Percentiles rank a stretch among this genome's conserved stretches.
Evolutionary conservation across 2,329 filamentous ascomycete genomes (phyloP).

Genomic region (Rachicladosporium sp.): DNA sequence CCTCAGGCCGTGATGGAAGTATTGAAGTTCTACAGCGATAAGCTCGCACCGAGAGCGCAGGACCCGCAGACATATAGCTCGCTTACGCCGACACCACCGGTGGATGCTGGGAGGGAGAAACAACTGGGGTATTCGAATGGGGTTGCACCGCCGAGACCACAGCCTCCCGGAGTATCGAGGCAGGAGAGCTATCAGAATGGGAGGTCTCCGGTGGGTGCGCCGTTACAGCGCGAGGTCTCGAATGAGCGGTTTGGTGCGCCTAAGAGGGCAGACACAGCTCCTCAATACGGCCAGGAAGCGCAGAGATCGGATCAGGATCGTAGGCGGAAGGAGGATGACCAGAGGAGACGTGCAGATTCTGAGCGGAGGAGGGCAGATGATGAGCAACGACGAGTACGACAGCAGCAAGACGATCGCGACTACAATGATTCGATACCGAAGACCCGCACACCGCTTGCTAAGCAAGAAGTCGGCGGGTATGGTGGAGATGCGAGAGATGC

Average conservation of each 20-base stretch:
- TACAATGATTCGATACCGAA: slow-evolving; percentile 87
- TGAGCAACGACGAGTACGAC: slow-evolving; percentile 39
- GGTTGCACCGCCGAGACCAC: slow-evolving; percentile 37
- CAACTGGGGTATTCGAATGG: slow-evolving; percentile 37
- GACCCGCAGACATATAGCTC: slow-evolving; percentile 58
- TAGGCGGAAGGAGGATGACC: slow-evolving; percentile 28
- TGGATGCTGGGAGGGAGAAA: slow-evolving; percentile 33
- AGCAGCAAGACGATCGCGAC: slow-evolving; percentile 57
- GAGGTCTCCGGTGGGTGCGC: slow-evolving; percentile 14
- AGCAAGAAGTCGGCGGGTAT: slow-evolving; percentile 74
- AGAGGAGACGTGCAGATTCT: slow-evolving; percentile 25
- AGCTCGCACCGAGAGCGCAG: slow-evolving; percentile 59
- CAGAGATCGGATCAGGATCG: slow-evolving; percentile 26
- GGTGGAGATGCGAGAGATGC: slow-evolving; percentile 34
- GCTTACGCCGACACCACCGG: slow-evolving; percentile 54
- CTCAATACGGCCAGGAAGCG: slow-evolving; percentile 12
- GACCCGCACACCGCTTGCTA: slow-evolving; percentile 64
- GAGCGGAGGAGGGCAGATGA: slow-evolving; percentile 32
- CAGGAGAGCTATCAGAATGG: slow-evolving; percentile 33
- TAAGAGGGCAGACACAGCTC: slow-evolving; percentile 21
- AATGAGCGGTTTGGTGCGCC: slow-evolving; percentile 15
- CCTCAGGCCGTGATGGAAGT: slow-evolving; percentile 64
- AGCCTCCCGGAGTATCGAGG: slow-evolving; percentile 31
- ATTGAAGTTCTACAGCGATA: slow-evolving; percentile 74
- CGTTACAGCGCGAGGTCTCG: slow-evolving; percentile 14